Evolutionary conservation across 305 asterid genomes (phyloP).

Genomic region (Solanum hybrid): DNA sequence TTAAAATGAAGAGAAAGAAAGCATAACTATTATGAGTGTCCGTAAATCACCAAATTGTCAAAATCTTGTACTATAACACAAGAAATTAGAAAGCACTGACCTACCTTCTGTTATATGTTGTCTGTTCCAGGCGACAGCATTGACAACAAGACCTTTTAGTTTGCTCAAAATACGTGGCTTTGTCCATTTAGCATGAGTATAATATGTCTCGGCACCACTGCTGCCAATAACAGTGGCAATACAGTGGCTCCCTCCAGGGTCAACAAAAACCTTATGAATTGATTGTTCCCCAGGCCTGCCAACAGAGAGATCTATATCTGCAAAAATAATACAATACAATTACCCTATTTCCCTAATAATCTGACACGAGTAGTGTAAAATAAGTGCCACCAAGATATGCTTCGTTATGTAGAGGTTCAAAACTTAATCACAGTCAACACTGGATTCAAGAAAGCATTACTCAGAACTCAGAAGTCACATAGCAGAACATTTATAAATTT

Average conservation of each 20-base stretch:
- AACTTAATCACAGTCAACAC: not conserved
- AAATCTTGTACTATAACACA: conserved; percentile 1
- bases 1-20: not conserved
- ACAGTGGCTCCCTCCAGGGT: conserved; percentile 97
- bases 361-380: not conserved
- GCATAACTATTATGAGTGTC: not conserved
- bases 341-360: not conserved
- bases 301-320: conserved; percentile 84
- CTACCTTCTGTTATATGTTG: conserved; percentile 88
- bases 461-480: not conserved
- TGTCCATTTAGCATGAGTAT: conserved; percentile 85
- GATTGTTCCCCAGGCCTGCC: conserved; percentile 94
- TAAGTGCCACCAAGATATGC: not conserved
- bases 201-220: conserved; percentile 85
- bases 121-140: conserved; percentile 86
- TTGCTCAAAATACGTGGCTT: conserved; percentile 76
- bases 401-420: not conserved
- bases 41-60: not conserved
- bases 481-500: not conserved
- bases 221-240: conserved; percentile 84
- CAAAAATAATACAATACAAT: not conserved
- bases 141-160: conserved; percentile 72
- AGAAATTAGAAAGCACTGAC: not conserved
- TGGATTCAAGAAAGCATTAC: not conserved
- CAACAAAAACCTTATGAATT: conserved; percentile 80